Conservation (phyloP, 2,329 filamentous ascomycete genomes). For the Lecanicillium sp. region DNA sequence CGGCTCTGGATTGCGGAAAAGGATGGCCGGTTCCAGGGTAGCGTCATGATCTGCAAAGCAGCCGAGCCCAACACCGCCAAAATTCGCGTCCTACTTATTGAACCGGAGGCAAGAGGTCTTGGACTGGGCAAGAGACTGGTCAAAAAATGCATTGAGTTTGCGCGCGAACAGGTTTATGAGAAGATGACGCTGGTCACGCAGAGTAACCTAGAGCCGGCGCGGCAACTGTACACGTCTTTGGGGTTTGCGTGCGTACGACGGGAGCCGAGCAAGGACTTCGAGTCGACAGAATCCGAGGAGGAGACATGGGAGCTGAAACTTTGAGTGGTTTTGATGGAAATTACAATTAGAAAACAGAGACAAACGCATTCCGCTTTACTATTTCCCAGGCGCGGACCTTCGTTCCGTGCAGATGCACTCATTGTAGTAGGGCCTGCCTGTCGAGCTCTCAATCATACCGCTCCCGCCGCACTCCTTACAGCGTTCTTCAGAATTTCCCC, state of each 20-base stretch:
- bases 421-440: too few species aligned
- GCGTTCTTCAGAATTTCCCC: too few species aligned
- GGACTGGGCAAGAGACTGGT: conserved; percentile 18
- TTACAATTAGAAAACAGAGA: too few species aligned
- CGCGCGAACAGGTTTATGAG: conserved; percentile 17
- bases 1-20: conserved; percentile 25
- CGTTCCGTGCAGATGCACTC: too few species aligned
- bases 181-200: conserved; percentile 18
- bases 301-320: conserved; percentile 16
- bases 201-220: conserved; percentile 15
- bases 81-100: conserved; percentile 23
- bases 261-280: conserved; percentile 1
- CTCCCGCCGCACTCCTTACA: too few species aligned
- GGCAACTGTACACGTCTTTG: conserved; percentile 17
- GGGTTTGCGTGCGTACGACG: conserved; percentile 16
- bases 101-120: conserved; percentile 17
- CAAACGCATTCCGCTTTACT: too few species aligned
- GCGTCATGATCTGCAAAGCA: conserved; percentile 21
- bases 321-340: too few species aligned
- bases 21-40: conserved; percentile 20
- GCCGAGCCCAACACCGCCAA: conserved; percentile 16
- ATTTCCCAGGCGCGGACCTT: too few species aligned
- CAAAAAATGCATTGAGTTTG: conserved; percentile 17
- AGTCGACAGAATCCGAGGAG: not conserved
- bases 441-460: too few species aligned